phyloP scores from a whole-genome alignment of 2,329 filamentous ascomycete species.

The Grosmannia huntii region DNA sequence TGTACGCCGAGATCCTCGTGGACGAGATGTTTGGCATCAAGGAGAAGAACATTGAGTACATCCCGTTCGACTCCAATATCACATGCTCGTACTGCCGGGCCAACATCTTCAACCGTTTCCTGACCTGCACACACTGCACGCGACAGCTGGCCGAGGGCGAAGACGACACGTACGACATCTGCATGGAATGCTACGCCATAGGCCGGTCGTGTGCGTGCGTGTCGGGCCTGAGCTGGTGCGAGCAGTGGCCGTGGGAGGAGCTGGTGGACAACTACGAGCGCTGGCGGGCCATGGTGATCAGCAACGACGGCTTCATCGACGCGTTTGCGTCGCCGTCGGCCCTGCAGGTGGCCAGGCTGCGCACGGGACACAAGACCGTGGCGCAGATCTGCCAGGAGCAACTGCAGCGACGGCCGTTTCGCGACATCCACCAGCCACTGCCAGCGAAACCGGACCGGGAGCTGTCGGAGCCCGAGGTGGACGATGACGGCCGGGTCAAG shows the following conservation, averaged over 20 bases:
- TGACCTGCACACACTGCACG: constrained; percentile 81
- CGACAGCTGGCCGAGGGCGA: constrained; percentile 50
- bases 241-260: constrained; percentile 81
- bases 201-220: constrained; percentile 84
- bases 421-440: constrained; percentile 59
- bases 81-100: constrained; percentile 92
- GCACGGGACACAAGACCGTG: constrained; percentile 60
- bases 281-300: constrained; percentile 70
- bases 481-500: constrained; percentile 44
- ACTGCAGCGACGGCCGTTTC: constrained; percentile 65
- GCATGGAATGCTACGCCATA: constrained; percentile 98
- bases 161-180: constrained; percentile 86
- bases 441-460: constrained; percentile 30
- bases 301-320: constrained; percentile 55
- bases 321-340: constrained; percentile 54
- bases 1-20: constrained; percentile 68
- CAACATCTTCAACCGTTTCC: constrained; percentile 94
- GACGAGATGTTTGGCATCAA: constrained; percentile 74
- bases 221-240: constrained; percentile 76
- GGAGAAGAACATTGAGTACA: constrained; percentile 58
- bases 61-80: constrained; percentile 79
- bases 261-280: constrained; percentile 65
- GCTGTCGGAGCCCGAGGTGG: constrained; percentile 38
- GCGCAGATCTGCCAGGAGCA: constrained; percentile 94
- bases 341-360: constrained; percentile 55